These are phyloP conservation scores for Cyberlindnera maclurae DNA, from an alignment of 805 yeast genomes.

Conservation along the genomic window DNA sequence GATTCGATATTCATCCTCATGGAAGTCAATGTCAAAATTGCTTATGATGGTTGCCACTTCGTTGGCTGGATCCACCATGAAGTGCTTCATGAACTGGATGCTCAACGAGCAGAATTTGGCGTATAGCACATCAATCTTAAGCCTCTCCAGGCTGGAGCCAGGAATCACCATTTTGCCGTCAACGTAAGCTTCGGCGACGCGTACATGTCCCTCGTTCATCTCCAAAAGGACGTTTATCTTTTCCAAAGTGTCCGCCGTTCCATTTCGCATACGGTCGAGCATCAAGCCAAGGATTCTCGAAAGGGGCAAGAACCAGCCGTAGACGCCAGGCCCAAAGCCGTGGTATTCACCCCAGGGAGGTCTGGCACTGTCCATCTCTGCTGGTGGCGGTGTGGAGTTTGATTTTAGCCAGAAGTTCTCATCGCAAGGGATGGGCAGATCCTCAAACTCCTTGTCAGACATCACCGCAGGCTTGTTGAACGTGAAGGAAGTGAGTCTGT, in stretches of 20 bases:
- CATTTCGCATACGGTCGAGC: slow-evolving; percentile 13
- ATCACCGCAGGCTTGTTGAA: slow-evolving; percentile 28
- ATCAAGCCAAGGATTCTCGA: slow-evolving; percentile 28
- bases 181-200: slow-evolving; percentile 5
- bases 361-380: slow-evolving; percentile 26
- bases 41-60: slow-evolving; percentile 5
- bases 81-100: slow-evolving; percentile 14
- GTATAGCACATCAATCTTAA: slow-evolving; percentile 14
- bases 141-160: slow-evolving; percentile 12
- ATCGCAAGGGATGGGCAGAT: slow-evolving; percentile 27
- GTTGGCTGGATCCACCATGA: slow-evolving; percentile 9
- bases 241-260: not conserved
- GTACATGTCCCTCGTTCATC: slow-evolving; percentile 4
- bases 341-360: slow-evolving; percentile 21
- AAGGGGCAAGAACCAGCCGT: slow-evolving; percentile 33
- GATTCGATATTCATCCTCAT: slow-evolving; percentile 10
- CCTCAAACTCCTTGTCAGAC: slow-evolving; percentile 26
- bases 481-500: slow-evolving; percentile 31
- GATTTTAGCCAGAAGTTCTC: slow-evolving; percentile 28
- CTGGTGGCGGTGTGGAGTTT: slow-evolving; percentile 19
- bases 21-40: slow-evolving; percentile 11
- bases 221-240: slow-evolving; percentile 2
- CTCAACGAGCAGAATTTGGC: slow-evolving; percentile 18
- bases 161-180: slow-evolving; percentile 2
- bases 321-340: slow-evolving; percentile 26